These are phyloP conservation scores for Tylopilus vinaceipallidus DNA, from an alignment of 768 basidiomycete genomes.

Conservation along the genomic window DNA sequence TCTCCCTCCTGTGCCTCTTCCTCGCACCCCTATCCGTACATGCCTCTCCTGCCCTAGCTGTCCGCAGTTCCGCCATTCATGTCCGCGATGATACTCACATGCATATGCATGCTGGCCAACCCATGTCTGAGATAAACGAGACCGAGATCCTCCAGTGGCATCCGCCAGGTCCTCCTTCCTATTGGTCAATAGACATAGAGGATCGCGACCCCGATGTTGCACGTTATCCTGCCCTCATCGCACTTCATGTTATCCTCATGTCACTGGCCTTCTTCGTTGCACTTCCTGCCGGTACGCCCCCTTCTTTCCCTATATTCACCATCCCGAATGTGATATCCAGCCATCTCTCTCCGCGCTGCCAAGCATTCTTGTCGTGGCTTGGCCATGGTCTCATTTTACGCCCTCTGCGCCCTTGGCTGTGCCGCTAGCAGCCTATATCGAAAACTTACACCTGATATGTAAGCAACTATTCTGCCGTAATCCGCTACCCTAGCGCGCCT, in stretches of 20 bases:
- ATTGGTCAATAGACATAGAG: slow-evolving; percentile 78
- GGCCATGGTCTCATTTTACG: slow-evolving; percentile 62
- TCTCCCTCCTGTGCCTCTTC: slow-evolving; percentile 10
- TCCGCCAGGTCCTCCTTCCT: slow-evolving; percentile 72
- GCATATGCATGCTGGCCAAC: slow-evolving; percentile 48
- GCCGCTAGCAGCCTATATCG: slow-evolving; percentile 67
- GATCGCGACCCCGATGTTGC: slow-evolving; percentile 40
- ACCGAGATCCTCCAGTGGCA: slow-evolving; percentile 67
- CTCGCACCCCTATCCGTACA: slow-evolving; percentile 13
- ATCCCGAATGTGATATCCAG: slow-evolving; percentile 37
- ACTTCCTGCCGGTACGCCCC: slow-evolving; percentile 69
- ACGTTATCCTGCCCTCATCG: slow-evolving; percentile 69
- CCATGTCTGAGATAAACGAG: slow-evolving; percentile 70
- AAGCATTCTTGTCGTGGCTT: slow-evolving; percentile 64
- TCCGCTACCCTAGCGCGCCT: not conserved
- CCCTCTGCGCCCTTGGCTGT: slow-evolving; percentile 59
- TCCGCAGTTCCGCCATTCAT: not conserved
- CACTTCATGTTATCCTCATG: slow-evolving; percentile 73
- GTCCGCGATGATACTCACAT: slow-evolving; percentile 37
- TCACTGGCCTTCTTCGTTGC: slow-evolving; percentile 77
- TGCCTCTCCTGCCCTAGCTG: slow-evolving; percentile 13
- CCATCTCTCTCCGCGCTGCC: slow-evolving; percentile 75
- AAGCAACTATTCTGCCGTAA: slow-evolving; percentile 32
- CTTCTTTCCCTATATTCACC: not conserved
- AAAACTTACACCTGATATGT: slow-evolving; percentile 83